phyloP scores from a whole-genome alignment of 2,329 filamentous ascomycete species.

The Dryadomyces sulphureus region DNA sequence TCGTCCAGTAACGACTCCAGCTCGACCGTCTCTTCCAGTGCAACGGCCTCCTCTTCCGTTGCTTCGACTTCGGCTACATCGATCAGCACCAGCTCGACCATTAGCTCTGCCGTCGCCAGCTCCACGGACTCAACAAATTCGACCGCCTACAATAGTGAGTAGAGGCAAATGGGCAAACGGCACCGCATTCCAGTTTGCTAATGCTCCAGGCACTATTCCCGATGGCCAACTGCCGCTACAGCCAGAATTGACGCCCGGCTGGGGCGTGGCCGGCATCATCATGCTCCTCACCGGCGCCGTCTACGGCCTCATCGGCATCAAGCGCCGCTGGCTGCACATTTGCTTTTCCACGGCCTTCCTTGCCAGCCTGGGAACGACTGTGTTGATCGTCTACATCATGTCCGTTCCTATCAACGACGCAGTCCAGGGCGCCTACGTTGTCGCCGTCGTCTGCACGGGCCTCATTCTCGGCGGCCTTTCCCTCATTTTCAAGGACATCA shows the following conservation, averaged over 20 bases:
- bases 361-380: slow-evolving; percentile 56
- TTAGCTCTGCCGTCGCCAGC: background rate
- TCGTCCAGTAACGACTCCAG: background rate
- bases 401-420: slow-evolving; percentile 58
- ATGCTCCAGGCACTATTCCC: slow-evolving; percentile 21
- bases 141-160: slow-evolving; percentile 15
- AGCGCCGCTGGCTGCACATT: slow-evolving; percentile 63
- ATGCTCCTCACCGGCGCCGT: slow-evolving; percentile 57
- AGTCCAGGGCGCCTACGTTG: slow-evolving; percentile 75
- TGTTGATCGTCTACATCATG: slow-evolving; percentile 84
- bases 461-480: slow-evolving; percentile 58
- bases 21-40: background rate
- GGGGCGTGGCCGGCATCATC: slow-evolving; percentile 64
- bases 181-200: background rate
- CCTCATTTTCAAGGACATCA: slow-evolving; percentile 70
- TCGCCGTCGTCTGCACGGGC: slow-evolving; percentile 61
- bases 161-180: background rate
- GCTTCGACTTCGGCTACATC: background rate
- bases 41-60: background rate
- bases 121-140: background rate
- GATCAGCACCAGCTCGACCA: background rate
- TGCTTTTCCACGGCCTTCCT: slow-evolving; percentile 70
- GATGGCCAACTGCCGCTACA: slow-evolving; percentile 50
- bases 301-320: slow-evolving; percentile 68
- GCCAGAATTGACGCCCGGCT: slow-evolving; percentile 65